Conservation (phyloP, 352 stramenopile genomes). For the Phytophthora hibernalis region DNA sequence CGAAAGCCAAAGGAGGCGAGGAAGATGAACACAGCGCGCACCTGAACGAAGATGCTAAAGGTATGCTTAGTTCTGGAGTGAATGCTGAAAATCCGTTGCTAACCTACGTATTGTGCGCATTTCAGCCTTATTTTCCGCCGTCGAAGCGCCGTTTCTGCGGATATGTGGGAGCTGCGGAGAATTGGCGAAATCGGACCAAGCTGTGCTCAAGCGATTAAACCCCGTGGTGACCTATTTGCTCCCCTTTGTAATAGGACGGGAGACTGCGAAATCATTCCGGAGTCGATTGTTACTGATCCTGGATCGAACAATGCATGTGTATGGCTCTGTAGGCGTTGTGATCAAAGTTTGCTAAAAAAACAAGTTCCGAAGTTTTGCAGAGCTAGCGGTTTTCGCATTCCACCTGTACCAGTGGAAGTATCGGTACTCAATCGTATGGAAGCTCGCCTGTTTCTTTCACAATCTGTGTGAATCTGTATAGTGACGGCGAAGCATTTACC, state of each 20-base stretch:
- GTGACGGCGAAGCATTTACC: background rate
- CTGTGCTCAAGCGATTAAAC: background rate
- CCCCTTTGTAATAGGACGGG: background rate
- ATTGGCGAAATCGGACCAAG: background rate
- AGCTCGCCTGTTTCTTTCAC: conserved; percentile 4
- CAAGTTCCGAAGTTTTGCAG: no score
- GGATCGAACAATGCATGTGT: no score
- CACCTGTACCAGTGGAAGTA: no score
- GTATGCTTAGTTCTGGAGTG: no score
- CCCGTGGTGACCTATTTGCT: background rate
- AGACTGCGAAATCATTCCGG: conserved; percentile 1
- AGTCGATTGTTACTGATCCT: no score
- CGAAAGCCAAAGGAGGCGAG: background rate
- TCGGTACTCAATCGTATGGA: no score
- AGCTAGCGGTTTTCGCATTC: no score
- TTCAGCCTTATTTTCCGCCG: background rate
- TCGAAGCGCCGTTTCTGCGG: conserved; percentile 4
- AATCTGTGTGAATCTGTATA: conserved; percentile 3
- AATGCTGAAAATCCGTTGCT: no score
- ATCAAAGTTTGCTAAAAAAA: no score
- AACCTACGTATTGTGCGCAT: no score
- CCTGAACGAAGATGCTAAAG: no score
- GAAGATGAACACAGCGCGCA: background rate
- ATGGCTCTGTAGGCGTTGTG: no score
- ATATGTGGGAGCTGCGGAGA: conserved; percentile 4